Evolutionary conservation across 2,329 filamentous ascomycete species (phyloP).

Genomic region (Pyrenochaeta sp.): DNA sequence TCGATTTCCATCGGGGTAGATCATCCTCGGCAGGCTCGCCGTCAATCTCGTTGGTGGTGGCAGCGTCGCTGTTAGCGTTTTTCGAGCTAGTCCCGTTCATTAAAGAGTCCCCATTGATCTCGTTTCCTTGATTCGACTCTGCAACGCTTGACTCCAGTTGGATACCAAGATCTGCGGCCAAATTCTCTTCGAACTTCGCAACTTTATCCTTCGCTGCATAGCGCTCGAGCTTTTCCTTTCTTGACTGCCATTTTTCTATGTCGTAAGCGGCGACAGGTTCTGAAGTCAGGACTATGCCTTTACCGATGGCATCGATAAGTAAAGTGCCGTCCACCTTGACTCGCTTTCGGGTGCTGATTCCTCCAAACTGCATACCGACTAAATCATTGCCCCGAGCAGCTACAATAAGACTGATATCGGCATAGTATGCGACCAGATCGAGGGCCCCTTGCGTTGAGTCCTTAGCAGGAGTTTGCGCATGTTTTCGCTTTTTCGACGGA

Average conservation of each 20-base stretch:
- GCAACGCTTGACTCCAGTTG: constrained; percentile 31
- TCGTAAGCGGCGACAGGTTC: constrained; percentile 12
- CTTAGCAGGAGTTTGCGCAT: constrained; percentile 40
- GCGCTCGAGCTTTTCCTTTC: constrained; percentile 45
- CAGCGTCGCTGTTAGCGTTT: constrained; percentile 22
- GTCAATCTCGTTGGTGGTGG: constrained; percentile 23
- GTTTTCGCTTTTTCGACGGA: constrained; percentile 45
- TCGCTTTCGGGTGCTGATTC: constrained; percentile 43
- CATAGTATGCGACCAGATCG: constrained; percentile 60
- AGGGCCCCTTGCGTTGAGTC: constrained; percentile 53
- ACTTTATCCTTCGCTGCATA: constrained; percentile 46
- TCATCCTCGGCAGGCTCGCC: constrained; percentile 25
- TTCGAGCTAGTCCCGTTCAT: constrained; percentile 31
- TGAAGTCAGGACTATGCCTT: constrained; percentile 56
- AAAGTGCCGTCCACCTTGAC: constrained; percentile 59
- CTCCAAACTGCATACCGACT: constrained; percentile 67
- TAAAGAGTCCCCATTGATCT: constrained; percentile 23
- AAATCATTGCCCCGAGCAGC: constrained; percentile 70
- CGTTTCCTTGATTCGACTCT: constrained; percentile 26
- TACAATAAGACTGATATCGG: constrained; percentile 70
- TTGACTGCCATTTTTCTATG: constrained; percentile 36
- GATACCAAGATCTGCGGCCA: constrained; percentile 49
- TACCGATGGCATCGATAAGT: constrained; percentile 76
- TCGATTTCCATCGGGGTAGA: constrained; percentile 58
- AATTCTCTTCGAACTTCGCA: constrained; percentile 51